These are phyloP conservation scores for Talaromyces liani DNA, from an alignment of 495 filamentous ascomycete species.

Conservation along the genomic window DNA sequence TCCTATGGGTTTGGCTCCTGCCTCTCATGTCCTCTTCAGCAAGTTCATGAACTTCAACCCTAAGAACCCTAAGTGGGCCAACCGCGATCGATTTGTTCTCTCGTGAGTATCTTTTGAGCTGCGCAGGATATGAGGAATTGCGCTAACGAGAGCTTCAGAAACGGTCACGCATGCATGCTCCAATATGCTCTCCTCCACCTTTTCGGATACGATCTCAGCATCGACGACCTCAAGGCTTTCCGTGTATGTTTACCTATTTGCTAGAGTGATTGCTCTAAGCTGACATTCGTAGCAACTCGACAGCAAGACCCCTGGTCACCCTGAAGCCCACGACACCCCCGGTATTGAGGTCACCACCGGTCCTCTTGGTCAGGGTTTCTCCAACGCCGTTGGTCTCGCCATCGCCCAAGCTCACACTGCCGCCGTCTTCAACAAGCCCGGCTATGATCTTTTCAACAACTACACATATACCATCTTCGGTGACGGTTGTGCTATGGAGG, in stretches of 20 bases:
- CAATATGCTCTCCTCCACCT: conserved; percentile 98
- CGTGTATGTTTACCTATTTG: conserved; percentile 55
- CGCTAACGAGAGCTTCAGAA: conserved; percentile 45
- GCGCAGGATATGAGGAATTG: background rate
- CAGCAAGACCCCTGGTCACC: conserved; percentile 95
- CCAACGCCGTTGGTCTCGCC: conserved; percentile 93
- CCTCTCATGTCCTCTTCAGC: conserved; percentile 96
- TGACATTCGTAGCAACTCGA: conserved; percentile 54
- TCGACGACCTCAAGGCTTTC: conserved; percentile 94
- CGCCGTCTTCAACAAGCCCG: conserved; percentile 94
- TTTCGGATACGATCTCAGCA: conserved; percentile 75
- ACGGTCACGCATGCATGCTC: conserved; percentile 98
- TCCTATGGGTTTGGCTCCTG: conserved; percentile 98
- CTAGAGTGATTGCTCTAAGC: background rate
- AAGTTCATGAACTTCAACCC: conserved; percentile 99
- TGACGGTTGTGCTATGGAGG: conserved; percentile 98
- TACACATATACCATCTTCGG: conserved; percentile 95
- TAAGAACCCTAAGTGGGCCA: conserved; percentile 93
- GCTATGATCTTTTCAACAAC: conserved; percentile 86
- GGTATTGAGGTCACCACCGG: conserved; percentile 98
- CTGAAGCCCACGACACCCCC: conserved; percentile 91
- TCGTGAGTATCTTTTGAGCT: conserved; percentile 60
- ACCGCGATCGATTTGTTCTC: conserved; percentile 97
- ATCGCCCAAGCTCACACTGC: conserved; percentile 88
- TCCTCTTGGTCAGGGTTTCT: conserved; percentile 90